Conservation (phyloP, 768 basidiomycete species). For the Serendipita vermifera region DNA sequence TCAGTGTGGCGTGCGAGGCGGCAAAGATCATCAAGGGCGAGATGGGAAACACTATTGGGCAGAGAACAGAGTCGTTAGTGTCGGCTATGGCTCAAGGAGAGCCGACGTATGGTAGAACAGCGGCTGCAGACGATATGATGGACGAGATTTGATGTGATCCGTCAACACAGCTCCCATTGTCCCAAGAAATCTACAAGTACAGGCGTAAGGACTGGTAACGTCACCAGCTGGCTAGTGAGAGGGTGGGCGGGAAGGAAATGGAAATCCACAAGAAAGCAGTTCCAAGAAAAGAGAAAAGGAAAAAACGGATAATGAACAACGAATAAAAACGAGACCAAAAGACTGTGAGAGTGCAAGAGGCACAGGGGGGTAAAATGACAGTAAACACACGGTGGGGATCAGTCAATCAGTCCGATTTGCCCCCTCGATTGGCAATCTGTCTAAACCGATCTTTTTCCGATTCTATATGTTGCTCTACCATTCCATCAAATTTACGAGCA, state of each 20-base stretch:
- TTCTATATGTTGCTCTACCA: constrained; percentile 73
- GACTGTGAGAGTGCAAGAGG: background rate
- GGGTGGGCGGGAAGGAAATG: too few species aligned
- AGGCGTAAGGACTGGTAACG: too few species aligned
- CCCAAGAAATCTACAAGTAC: too few species aligned
- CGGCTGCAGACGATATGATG: background rate
- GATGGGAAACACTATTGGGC: background rate
- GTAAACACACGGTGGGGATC: background rate
- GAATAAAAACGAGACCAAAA: background rate
- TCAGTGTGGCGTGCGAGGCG: constrained; percentile 1
- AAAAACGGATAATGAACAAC: background rate
- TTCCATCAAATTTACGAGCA: constrained; percentile 58
- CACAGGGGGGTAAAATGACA: background rate
- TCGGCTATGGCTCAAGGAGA: background rate
- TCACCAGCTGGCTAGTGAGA: too few species aligned
- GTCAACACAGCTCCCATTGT: too few species aligned
- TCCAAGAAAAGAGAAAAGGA: background rate
- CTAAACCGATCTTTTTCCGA: constrained; percentile 68
- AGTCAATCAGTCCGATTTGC: background rate
- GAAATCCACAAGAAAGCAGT: too few species aligned
- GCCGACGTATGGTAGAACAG: background rate
- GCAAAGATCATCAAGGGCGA: background rate
- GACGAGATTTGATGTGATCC: too few species aligned
- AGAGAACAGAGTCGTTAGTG: background rate
- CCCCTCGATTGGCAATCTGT: constrained; percentile 41